Evolutionary conservation across 768 basidiomycete species (phyloP).

Genomic region (Suillus weaverae): DNA sequence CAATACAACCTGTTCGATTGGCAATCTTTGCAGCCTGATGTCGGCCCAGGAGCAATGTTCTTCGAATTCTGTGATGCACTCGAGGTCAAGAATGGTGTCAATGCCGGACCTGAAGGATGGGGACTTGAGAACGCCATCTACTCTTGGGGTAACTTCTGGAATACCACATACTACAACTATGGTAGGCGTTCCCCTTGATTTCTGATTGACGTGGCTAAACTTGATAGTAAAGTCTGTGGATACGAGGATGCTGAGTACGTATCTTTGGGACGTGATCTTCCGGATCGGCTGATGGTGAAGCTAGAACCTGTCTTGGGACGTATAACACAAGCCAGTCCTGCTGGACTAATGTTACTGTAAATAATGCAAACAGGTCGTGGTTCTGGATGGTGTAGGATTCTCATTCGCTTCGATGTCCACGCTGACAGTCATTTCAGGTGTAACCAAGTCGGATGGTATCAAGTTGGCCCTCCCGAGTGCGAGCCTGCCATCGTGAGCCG

Average conservation of each 20-base stretch:
- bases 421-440: conserved; percentile 43
- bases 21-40: conserved; percentile 58
- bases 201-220: background rate
- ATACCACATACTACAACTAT: conserved; percentile 42
- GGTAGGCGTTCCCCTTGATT: conserved; percentile 36
- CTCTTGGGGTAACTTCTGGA: conserved; percentile 64
- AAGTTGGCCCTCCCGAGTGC: conserved; percentile 37
- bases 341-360: conserved; percentile 56
- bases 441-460: conserved; percentile 62
- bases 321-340: conserved; percentile 38
- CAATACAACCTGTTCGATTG: conserved; percentile 63
- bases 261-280: background rate
- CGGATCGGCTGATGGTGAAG: conserved; percentile 37
- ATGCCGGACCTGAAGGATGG: conserved; percentile 52
- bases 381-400: conserved; percentile 61
- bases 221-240: conserved; percentile 49
- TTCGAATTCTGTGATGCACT: conserved; percentile 42
- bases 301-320: conserved; percentile 41
- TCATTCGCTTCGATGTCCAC: background rate
- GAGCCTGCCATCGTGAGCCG: conserved; percentile 37
- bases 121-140: conserved; percentile 59
- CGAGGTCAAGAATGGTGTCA: conserved; percentile 39
- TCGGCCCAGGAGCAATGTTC: conserved; percentile 41
- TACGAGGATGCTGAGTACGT: conserved; percentile 47
- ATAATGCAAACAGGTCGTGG: conserved; percentile 66